Evolutionary conservation across 495 filamentous ascomycete genomes (phyloP), one percentile per base, ranked within the genome.

Genomic region (Neurospora sublineolata): DNA sequence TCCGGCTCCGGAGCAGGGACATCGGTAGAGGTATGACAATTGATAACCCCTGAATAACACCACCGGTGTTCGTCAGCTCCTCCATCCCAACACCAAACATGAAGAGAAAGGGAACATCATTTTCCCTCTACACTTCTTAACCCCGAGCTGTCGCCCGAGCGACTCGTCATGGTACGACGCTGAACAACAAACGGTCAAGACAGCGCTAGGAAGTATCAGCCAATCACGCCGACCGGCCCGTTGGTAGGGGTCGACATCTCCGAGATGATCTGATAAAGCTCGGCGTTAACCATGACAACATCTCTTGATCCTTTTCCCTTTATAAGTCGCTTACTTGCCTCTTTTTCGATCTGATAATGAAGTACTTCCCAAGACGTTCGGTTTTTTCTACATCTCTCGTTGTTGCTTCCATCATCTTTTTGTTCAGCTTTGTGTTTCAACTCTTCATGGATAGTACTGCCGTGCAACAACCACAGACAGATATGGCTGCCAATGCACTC

Each of bases 401-500:
- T 0, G n/a, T 20, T 20, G 42, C 42, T 4, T 58, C 11, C 27
- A 11, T 58, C 6, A 5, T 58, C 11, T 30, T 58, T 7, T 27
- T 58, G 12, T 27, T 58, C 11, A 27, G 46, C 46, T 58, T 58
- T 12, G 1, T 27, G 1, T 23, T 58, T 14, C 46, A 12, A 30
- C 3, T 58, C 4, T 7, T 11, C 46, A 58, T 58, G 10, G 10
- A 23, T 58, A n/a, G n/a, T n/a, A n/a, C n/a, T n/a, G n/a, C n/a
- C 46, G 46, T 58, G 44, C 10, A 52, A 58, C 46, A 58, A 14
- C 11, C 46, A 58, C 46, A 71, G 12, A 37, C 37, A 60, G n/a
- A 20, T n/a, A 75, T 60, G 46, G 46, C 72, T 73, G 69, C 75
- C 14, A 20, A 58, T 16, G 41, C 41, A 8, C 69, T 76, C 3